Evolutionary conservation across 768 basidiomycete species (phyloP), one percentile per base, ranked within the genome.

Genomic region (Pleurotus salmoneostramineus): DNA sequence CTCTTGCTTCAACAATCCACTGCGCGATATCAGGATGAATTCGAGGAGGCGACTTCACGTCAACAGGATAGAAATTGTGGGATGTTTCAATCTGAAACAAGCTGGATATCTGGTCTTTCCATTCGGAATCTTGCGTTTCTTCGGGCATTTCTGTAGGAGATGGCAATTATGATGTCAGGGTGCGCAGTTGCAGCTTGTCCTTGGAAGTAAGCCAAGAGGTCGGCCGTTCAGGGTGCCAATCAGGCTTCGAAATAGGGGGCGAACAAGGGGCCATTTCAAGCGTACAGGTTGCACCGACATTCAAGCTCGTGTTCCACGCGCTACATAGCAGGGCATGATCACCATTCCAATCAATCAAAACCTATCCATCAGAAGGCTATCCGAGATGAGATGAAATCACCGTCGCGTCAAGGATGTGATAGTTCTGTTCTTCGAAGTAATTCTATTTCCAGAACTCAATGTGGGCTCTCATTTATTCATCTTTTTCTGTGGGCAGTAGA

Each of bases 1-100:
- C 66, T 17, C 66, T 64, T 6, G 64, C 58, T 1, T 70, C 66
- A 14, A 59, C 57, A 21, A 81, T 67, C 50, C 73, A 74, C 3
- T 68, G 61, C n/a, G 72, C 58, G 14, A 80, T 67, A 5, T 74
- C 72, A 2, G 68, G 64, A 54, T 78, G 77, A 43, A 81, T 64
- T n/a, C 72, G 66, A 45, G 68, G 46, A 10, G 35, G 32, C 21
- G 63, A 56, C 49, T 37, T 12, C 4, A 34, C 65, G 66, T 56
- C 60, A 46, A 65, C 67, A 15, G 66, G 71, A 27, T 50, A 48
- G 21, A 69, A 58, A 57, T 77, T 75, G 58, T 69, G 64, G 8
- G 62, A 60, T 1, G 76, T 76, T 56, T 76, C 72, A 11, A 71
- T 64, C 21, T 68, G 64, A 31, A 68, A 74, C 4, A 62, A 54